Evolutionary conservation across 768 basidiomycete genomes (phyloP), one percentile per base, ranked within the genome.

Genomic region (Chalciporus piperatus): DNA sequence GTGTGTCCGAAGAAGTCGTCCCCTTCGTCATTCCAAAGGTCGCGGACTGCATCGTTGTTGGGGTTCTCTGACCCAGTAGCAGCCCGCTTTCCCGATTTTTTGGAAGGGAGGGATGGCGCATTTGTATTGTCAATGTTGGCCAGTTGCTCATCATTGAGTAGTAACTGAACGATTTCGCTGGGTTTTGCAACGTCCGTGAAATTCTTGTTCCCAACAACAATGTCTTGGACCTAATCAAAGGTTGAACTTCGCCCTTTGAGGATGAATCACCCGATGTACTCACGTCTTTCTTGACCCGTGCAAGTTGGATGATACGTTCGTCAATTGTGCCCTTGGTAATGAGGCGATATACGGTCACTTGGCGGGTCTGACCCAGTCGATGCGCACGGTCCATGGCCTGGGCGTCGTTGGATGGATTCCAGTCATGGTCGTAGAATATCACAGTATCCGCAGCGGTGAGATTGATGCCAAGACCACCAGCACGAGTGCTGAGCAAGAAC

Each of bases 361-460:
- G 95, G 41, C 92, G 88, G 6, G 94, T 98, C 70, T 98, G 95
- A 27, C 95, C 95, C 13, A 98, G 80, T 59, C 95, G 90, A 73
- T 98, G 95, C 14, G 95, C 95, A 58, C 95, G 89, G 63, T 97
- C 95, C 95, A 98, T 98, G 13, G 95, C 95, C 67, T 98, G 95
- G 30, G 95, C 92, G 68, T 98, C 95, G 61, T 96, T 97, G 14
- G 92, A 95, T 12, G 95, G 95, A 65, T 98, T 98, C 67, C 57
- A 63, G 37, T 59, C 61, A 45, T 62, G 61, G 41, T 62, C 55
- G 33, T 55, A 57, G 43, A 67, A 61, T 51, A 61, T 7, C 17
- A 69, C 67, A 7, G 67, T 69, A 40, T 69, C 67, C 9, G 67
- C 67, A 3, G 96, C 95, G 1, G 93, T 96, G 41, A 99, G 74